Evolutionary conservation across 176 grass and related monocot genomes (phyloP).

Genomic region (Aegilops longissima): DNA sequence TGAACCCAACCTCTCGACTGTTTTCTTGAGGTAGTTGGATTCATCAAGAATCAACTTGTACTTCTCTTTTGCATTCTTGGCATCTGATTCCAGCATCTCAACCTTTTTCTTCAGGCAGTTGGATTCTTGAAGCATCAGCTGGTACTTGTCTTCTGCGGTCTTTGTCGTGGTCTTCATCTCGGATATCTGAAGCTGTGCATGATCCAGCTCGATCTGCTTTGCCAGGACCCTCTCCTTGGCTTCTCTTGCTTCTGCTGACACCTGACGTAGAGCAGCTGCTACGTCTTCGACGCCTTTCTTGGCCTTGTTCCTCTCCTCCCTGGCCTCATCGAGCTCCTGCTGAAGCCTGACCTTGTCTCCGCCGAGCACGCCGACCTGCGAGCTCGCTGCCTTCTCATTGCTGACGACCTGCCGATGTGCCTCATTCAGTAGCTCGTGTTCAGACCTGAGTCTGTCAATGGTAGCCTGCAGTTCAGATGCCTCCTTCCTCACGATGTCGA

Average conservation of each 20-base stretch:
- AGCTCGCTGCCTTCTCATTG: slow-evolving; percentile 37
- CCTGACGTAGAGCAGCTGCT: slow-evolving; percentile 51
- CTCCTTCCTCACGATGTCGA: slow-evolving; percentile 37
- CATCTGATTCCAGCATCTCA: slow-evolving; percentile 29
- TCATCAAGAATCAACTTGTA: slow-evolving; percentile 44
- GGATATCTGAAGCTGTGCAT: slow-evolving; percentile 49
- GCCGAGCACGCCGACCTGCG: slow-evolving; percentile 21
- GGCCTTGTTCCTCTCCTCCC: slow-evolving; percentile 52
- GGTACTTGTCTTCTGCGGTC: slow-evolving; percentile 48
- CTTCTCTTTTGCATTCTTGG: slow-evolving; percentile 48
- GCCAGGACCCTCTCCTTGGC: slow-evolving; percentile 54
- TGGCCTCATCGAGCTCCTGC: slow-evolving; percentile 41
- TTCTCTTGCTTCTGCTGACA: slow-evolving; percentile 68
- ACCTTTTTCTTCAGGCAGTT: slow-evolving; percentile 6
- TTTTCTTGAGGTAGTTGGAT: slow-evolving; percentile 39
- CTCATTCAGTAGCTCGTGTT: slow-evolving; percentile 36
- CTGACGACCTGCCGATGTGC: slow-evolving; percentile 26
- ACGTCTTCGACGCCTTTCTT: slow-evolving; percentile 68
- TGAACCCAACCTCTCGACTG: slow-evolving; percentile 50
- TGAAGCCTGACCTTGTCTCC: slow-evolving; percentile 53
- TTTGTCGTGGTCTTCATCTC: slow-evolving; percentile 34
- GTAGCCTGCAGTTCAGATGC: neutral
- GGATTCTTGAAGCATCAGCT: slow-evolving; percentile 42
- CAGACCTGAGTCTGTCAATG: slow-evolving; percentile 41
- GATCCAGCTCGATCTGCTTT: slow-evolving; percentile 57